These are phyloP conservation scores for Amniculicola lignicola DNA, from an alignment of 495 filamentous ascomycete species.

Conservation along the genomic window DNA sequence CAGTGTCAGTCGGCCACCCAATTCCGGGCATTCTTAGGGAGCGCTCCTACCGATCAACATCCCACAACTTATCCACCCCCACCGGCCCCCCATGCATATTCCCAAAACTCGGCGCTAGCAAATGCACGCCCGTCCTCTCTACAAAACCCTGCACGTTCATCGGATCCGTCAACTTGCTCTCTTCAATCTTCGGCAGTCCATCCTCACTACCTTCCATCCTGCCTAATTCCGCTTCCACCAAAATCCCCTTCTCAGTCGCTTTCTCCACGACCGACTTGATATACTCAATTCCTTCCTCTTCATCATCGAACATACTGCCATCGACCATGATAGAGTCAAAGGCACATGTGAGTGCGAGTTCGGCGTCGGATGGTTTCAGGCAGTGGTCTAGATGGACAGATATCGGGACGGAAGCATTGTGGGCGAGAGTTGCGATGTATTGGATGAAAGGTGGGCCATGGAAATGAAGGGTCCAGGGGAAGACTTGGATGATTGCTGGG, in stretches of 20 bases:
- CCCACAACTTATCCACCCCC: slow-evolving; percentile 11
- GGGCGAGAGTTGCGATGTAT: slow-evolving; percentile 58
- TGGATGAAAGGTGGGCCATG: slow-evolving; percentile 59
- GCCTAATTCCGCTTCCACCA: slow-evolving; percentile 9
- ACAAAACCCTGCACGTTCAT: neutral
- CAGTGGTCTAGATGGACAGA: slow-evolving; percentile 71
- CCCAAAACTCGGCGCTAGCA: slow-evolving; percentile 16
- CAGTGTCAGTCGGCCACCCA: neutral
- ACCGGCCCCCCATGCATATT: slow-evolving; percentile 9
- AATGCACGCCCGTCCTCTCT: slow-evolving; percentile 11
- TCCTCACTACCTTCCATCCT: slow-evolving; percentile 13
- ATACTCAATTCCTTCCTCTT: slow-evolving; percentile 8
- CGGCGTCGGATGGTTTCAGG: slow-evolving; percentile 55
- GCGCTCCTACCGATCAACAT: slow-evolving; percentile 1
- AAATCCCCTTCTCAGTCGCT: neutral
- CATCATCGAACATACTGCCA: slow-evolving; percentile 14
- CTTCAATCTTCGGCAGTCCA: slow-evolving; percentile 8
- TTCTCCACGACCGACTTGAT: slow-evolving; percentile 4
- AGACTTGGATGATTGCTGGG: slow-evolving; percentile 75
- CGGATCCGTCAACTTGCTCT: slow-evolving; percentile 3
- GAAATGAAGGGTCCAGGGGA: slow-evolving; percentile 77
- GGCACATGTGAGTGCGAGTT: slow-evolving; percentile 61
- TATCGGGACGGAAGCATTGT: slow-evolving; percentile 64
- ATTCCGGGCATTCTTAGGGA: neutral
- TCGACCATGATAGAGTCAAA: slow-evolving; percentile 84